Conservation (phyloP, 2,329 filamentous ascomycete genomes). For the Xylariaceae sp. region DNA sequence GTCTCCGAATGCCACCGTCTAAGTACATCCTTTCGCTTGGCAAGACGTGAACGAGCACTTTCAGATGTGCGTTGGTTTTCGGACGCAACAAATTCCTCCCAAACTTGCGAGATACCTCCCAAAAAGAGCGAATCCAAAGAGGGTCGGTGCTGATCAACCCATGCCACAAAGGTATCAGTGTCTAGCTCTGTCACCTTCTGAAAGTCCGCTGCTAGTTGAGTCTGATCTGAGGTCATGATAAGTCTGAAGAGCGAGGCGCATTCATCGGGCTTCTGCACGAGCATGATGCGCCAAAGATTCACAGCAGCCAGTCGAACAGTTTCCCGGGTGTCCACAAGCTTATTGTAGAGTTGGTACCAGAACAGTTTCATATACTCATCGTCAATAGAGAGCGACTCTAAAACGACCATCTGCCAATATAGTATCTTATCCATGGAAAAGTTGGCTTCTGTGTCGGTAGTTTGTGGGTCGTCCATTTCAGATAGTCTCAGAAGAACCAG, state of each 20-base stretch:
- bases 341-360: constrained; percentile 92
- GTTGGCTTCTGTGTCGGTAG: constrained; percentile 66
- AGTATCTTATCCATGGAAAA: constrained; percentile 83
- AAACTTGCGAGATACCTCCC: constrained; percentile 77
- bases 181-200: constrained; percentile 86
- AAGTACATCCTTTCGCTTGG: constrained; percentile 81
- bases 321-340: constrained; percentile 74
- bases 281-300: constrained; percentile 86
- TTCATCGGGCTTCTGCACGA: constrained; percentile 91
- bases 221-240: constrained; percentile 73
- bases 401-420: constrained; percentile 94
- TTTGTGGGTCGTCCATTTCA: constrained; percentile 74
- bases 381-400: constrained; percentile 78
- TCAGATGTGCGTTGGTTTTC: constrained; percentile 86
- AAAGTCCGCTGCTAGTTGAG: constrained; percentile 76
- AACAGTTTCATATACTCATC: constrained; percentile 84
- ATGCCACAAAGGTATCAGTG: constrained; percentile 83
- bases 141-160: constrained; percentile 83
- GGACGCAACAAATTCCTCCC: constrained; percentile 84
- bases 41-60: constrained; percentile 71
- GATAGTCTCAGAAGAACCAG: constrained; percentile 83
- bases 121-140: constrained; percentile 86
- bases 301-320: constrained; percentile 77
- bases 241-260: constrained; percentile 76
- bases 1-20: constrained; percentile 80